A percentile compares a stretch with the other conserved stretches of the same genome.
Conservation (phyloP, 2,329 filamentous ascomycete genomes). For the Ascochyta lentis region DNA sequence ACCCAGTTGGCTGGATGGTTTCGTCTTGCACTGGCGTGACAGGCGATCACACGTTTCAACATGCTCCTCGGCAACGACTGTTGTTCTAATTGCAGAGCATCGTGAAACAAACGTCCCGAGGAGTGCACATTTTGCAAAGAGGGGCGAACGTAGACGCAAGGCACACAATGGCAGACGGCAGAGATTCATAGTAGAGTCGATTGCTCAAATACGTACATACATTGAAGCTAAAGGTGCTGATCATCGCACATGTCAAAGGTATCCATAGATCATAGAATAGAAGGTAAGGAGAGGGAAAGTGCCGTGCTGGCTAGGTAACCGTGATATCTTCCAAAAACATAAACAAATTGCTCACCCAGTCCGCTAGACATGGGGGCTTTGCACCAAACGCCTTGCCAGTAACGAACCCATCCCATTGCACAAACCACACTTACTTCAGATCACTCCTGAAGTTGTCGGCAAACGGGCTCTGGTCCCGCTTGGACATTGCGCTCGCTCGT, state of each 20-base stretch:
- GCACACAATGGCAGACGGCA: neutral
- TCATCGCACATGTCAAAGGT: slow-evolving; percentile 11
- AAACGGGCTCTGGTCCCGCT: slow-evolving; percentile 45
- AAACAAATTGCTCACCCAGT: slow-evolving; percentile 18
- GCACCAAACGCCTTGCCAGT: slow-evolving; percentile 20
- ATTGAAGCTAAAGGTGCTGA: slow-evolving; percentile 17
- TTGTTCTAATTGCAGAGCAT: slow-evolving; percentile 7
- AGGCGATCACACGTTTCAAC: slow-evolving; percentile 2
- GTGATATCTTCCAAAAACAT: slow-evolving; percentile 16
- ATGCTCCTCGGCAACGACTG: slow-evolving; percentile 1
- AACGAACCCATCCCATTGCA: neutral
- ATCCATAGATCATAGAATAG: slow-evolving; percentile 11
- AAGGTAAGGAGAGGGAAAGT: slow-evolving; percentile 10
- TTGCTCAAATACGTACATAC: slow-evolving; percentile 15
- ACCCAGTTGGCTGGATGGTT: neutral
- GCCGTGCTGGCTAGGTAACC: slow-evolving; percentile 19
- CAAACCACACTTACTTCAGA: slow-evolving; percentile 9
- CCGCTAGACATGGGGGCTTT: slow-evolving; percentile 17
- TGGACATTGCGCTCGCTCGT: slow-evolving; percentile 38
- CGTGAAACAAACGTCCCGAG: slow-evolving; percentile 12
- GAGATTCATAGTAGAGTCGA: slow-evolving; percentile 1
- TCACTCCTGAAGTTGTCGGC: slow-evolving; percentile 37
- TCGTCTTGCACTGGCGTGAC: neutral
- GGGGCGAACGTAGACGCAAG: too few species aligned
- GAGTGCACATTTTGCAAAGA: neutral